A percentile compares a stretch with the other conserved stretches of the same genome.
These are phyloP conservation scores for Cerioporus squamosus DNA, from an alignment of 1,284 basidiomycete species.

Conservation along the genomic window DNA sequence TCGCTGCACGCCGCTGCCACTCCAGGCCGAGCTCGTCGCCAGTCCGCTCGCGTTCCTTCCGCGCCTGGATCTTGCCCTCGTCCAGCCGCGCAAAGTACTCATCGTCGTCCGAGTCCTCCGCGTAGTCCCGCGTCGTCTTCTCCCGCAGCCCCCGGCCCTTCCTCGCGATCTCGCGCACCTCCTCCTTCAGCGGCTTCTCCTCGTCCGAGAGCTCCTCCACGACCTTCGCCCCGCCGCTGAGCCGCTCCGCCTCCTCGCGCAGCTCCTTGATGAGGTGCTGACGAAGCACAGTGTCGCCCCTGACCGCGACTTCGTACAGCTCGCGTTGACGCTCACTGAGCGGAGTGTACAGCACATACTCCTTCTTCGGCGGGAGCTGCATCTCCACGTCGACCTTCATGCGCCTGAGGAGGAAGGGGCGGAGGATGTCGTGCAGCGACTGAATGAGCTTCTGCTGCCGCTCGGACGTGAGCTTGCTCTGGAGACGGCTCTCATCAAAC, in stretches of 20 bases:
- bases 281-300: conserved; percentile 58
- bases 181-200: conserved; percentile 32
- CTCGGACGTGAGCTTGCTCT: conserved; percentile 58
- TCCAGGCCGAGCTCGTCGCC: conserved; percentile 52
- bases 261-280: conserved; percentile 56
- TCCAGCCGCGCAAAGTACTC: conserved; percentile 73
- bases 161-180: conserved; percentile 38
- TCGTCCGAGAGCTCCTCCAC: conserved; percentile 35
- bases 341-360: conserved; percentile 93
- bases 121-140: conserved; percentile 40
- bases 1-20: conserved; percentile 59
- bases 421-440: conserved; percentile 89
- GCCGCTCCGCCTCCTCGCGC: conserved; percentile 27
- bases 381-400: conserved; percentile 92
- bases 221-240: conserved; percentile 31
- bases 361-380: conserved; percentile 89
- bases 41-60: conserved; percentile 40
- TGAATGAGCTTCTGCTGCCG: conserved; percentile 74
- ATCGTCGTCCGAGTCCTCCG: conserved; percentile 68
- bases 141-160: conserved; percentile 26
- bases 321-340: conserved; percentile 82
- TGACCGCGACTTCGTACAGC: conserved; percentile 81
- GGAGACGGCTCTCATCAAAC: conserved; percentile 76
- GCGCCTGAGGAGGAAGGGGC: conserved; percentile 93
- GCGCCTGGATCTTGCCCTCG: conserved; percentile 40